phyloP scores from a whole-genome alignment of 306 rosid species.

The Glycine latifolia region DNA sequence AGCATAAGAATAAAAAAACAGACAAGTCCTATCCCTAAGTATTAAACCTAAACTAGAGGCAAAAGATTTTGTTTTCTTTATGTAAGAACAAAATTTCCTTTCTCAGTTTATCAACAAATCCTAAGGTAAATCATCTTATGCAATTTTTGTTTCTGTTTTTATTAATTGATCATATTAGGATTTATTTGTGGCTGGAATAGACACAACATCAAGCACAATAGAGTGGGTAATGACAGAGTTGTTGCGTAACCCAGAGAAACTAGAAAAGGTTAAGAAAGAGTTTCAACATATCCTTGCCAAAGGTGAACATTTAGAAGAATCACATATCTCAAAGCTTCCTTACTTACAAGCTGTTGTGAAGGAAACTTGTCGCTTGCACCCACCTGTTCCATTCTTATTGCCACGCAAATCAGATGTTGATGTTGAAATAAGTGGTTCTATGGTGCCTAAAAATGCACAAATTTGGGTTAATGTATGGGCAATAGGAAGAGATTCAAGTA shows the following conservation, averaged over 20 bases:
- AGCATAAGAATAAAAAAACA: no score
- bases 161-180: no score
- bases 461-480: slow-evolving; percentile 36
- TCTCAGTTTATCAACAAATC: no score
- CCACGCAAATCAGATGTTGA: not conserved
- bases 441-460: slow-evolving; percentile 27
- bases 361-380: not conserved
- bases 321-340: slow-evolving; percentile 20
- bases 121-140: no score
- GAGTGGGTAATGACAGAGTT: slow-evolving; percentile 19
- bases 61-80: no score
- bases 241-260: not conserved
- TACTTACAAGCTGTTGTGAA: not conserved
- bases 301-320: slow-evolving; percentile 18
- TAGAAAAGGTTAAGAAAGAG: not conserved
- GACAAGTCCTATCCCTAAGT: no score
- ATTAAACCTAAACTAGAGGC: no score
- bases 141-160: no score
- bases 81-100: no score
- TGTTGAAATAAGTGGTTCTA: slow-evolving; percentile 4
- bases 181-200: no score
- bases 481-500: slow-evolving; percentile 41
- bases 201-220: not conserved
- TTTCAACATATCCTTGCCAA: not conserved
- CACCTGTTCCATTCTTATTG: not conserved